Evolutionary conservation across 2,329 filamentous ascomycete genomes (phyloP), one percentile per base, ranked within the genome.

Genomic region (Colletotrichum musicola): DNA sequence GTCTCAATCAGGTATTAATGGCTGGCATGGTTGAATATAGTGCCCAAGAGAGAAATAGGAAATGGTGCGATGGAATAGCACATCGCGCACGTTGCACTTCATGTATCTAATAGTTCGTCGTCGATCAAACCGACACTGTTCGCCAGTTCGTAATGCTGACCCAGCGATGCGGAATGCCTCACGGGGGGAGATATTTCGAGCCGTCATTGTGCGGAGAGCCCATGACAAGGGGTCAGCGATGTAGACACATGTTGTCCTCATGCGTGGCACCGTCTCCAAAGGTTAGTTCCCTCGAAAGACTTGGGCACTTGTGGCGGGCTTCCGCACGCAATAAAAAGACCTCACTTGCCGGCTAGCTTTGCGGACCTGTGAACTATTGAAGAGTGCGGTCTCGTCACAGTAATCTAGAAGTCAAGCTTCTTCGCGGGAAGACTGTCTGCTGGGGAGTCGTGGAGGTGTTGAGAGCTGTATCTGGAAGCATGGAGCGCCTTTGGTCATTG

Each of bases 61-160:
- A 10, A 30, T 13, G 18, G 46, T 3, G 35, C 27, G 5, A 44
- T 42, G 55, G 62, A 22, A 51, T 49, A 59, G 46, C 42, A 27
- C 20, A 14, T 10, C 14, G 49, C n/a, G 16, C 13, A 13, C 14
- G 25, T 50, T 27, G 54, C 30, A 68, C 42, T 38, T 30, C n/a
- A 50, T 30, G 44, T 27, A 47, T 42, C 16, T 42, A 16, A 40
- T 6, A 40, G 38, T 35, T 27, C 16, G n/a, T 20, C 14, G 54
- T 49, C 38, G 47, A 64, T 64, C 47, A 68, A 59, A 68, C 27
- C 3, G 20, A 7, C 30, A 55, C 49, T 50, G 42, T 22, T 47
- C 27, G 55, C 38, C 64, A 16, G 47, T 49, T 55, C 27, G 53
- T 64, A 46, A n/a, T n/a, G 27, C 13, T 12, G 14, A 22, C 25